These are phyloP conservation scores for Coemansia sp. DNA, from an alignment of 192 early-diverging fungal species.

Conservation along the genomic window DNA sequence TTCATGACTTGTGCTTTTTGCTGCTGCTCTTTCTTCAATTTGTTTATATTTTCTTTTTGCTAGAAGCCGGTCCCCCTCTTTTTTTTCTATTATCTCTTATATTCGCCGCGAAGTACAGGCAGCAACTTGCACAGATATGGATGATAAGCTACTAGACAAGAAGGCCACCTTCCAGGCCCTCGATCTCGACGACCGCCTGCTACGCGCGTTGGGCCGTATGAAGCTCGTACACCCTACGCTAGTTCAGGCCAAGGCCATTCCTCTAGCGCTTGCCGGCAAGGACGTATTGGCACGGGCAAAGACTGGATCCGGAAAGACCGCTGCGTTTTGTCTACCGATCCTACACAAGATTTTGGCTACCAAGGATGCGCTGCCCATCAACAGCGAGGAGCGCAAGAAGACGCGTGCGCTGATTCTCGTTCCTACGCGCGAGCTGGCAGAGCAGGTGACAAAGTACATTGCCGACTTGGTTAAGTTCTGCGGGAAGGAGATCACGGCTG, in stretches of 20 bases:
- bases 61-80: neutral
- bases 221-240: conserved; percentile 83
- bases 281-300: conserved; percentile 91
- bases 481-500: conserved; percentile 37
- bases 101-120: neutral
- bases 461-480: conserved; percentile 75
- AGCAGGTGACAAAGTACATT: conserved; percentile 81
- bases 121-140: conserved; percentile 21
- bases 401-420: conserved; percentile 79
- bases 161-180: conserved; percentile 60
- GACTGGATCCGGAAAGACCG: conserved; percentile 96
- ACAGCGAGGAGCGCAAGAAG: conserved; percentile 25
- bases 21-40: neutral
- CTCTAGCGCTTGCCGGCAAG: conserved; percentile 86
- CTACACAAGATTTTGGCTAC: conserved; percentile 83
- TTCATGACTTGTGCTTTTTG: conserved; percentile 1
- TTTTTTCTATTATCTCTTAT: neutral
- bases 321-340: conserved; percentile 89
- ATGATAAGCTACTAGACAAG: conserved; percentile 56
- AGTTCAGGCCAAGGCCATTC: conserved; percentile 86
- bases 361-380: conserved; percentile 60
- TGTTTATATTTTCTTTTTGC: neutral
- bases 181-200: conserved; percentile 86
- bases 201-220: conserved; percentile 82
- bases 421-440: conserved; percentile 93